Conservation (phyloP, 1,284 basidiomycete species). For the Tilletia walkeri region DNA sequence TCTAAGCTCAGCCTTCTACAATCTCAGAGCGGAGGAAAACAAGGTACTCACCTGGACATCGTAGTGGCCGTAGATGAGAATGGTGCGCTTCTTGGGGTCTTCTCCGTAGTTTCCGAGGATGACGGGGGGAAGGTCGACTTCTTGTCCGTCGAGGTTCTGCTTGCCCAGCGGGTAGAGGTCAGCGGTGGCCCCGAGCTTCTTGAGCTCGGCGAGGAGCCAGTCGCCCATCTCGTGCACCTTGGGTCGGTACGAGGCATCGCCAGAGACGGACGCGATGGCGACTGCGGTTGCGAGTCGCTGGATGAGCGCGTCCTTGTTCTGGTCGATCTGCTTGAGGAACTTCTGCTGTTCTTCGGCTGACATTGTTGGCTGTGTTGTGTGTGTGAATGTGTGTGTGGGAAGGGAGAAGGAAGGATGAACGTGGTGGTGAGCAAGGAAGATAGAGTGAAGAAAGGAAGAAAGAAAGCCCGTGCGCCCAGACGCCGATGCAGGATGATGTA, state of each 20-base stretch:
- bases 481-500: too few species aligned
- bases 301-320: conserved; percentile 46
- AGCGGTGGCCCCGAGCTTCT: conserved; percentile 45
- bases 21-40: conserved; percentile 37
- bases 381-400: not conserved
- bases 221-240: conserved; percentile 52
- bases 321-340: conserved; percentile 50
- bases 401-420: not conserved
- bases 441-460: too few species aligned
- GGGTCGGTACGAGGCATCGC: conserved; percentile 51
- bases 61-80: conserved; percentile 72
- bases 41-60: not conserved
- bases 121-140: conserved; percentile 77
- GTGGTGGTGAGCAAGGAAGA: not conserved
- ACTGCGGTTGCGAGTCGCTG: conserved; percentile 49
- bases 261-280: conserved; percentile 53
- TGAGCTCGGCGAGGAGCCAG: conserved; percentile 49
- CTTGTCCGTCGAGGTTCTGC: conserved; percentile 76
- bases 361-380: not conserved
- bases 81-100: conserved; percentile 81
- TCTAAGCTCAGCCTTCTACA: conserved; percentile 28
- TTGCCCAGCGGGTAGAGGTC: conserved; percentile 62
- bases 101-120: conserved; percentile 73
- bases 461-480: too few species aligned
- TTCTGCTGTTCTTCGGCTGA: conserved; percentile 32